phyloP scores from a whole-genome alignment of 2,329 filamentous ascomycete species.

The Penicillium sp. region DNA sequence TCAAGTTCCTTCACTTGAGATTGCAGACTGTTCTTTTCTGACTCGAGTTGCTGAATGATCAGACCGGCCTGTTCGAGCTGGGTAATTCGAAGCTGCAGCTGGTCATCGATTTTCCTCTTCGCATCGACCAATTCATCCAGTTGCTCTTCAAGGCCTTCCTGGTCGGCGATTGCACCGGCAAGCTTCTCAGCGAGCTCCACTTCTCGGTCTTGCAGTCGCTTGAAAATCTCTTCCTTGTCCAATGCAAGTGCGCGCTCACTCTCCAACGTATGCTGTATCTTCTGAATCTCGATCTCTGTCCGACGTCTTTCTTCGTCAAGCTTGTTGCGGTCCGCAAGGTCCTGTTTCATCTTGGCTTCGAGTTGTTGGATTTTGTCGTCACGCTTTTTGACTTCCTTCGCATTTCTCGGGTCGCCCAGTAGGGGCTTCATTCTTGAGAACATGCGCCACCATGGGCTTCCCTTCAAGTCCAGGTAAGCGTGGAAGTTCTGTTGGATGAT shows the following conservation, averaged over 20 bases:
- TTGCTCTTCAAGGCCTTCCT: slow-evolving; percentile 90
- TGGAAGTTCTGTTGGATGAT: slow-evolving; percentile 96
- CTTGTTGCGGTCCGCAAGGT: slow-evolving; percentile 70
- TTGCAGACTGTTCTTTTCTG: slow-evolving; percentile 76
- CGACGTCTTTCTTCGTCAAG: slow-evolving; percentile 90
- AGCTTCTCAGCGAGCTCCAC: slow-evolving; percentile 90
- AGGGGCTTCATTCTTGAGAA: slow-evolving; percentile 94
- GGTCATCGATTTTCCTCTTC: slow-evolving; percentile 83
- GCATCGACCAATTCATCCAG: slow-evolving; percentile 83
- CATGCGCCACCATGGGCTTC: slow-evolving; percentile 96
- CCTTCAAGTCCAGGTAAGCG: slow-evolving; percentile 82
- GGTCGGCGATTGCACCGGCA: slow-evolving; percentile 85
- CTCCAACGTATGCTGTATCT: slow-evolving; percentile 90
- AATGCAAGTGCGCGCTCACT: slow-evolving; percentile 92
- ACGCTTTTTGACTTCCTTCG: slow-evolving; percentile 88
- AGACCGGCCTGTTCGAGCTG: slow-evolving; percentile 90
- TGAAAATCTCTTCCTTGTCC: slow-evolving; percentile 99
- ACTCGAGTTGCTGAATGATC: slow-evolving; percentile 81
- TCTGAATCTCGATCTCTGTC: slow-evolving; percentile 80
- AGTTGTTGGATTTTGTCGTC: slow-evolving; percentile 91
- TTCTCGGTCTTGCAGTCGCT: slow-evolving; percentile 89
- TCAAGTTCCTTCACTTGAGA: slow-evolving; percentile 69
- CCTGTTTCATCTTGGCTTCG: slow-evolving; percentile 76
- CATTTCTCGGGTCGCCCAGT: slow-evolving; percentile 85
- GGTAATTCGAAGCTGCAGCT: slow-evolving; percentile 72